phyloP scores from a whole-genome alignment of 192 early-diverging fungal species.

The Backusella luteola region DNA sequence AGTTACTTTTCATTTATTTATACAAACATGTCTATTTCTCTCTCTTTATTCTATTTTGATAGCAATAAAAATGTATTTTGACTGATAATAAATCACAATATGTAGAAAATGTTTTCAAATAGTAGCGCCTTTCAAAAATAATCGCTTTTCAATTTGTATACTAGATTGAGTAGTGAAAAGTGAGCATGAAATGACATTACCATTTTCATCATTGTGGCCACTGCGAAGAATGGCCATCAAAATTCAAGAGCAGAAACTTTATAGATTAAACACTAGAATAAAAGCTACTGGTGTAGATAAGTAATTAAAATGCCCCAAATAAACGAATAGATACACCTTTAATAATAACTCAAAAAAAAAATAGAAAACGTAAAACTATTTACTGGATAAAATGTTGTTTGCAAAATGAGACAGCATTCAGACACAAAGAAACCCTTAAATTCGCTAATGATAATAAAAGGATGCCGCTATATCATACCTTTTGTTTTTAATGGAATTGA shows the following conservation, averaged over 20 bases:
- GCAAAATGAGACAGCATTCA: neutral
- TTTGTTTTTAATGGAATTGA: neutral
- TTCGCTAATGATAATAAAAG: neutral
- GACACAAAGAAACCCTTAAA: neutral
- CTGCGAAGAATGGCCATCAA: neutral
- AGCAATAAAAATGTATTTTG: neutral
- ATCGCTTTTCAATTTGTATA: neutral
- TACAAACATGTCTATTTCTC: neutral
- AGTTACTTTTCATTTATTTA: neutral
- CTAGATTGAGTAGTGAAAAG: neutral
- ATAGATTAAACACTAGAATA: neutral
- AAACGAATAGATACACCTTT: neutral
- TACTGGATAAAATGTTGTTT: neutral
- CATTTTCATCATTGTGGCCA: neutral
- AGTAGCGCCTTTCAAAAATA: neutral
- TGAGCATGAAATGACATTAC: neutral
- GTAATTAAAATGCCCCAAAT: neutral
- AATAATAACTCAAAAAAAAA: neutral
- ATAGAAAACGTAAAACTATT: neutral
- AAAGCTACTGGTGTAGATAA: too few species aligned
- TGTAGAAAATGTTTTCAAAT: neutral
- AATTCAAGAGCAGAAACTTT: neutral
- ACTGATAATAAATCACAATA: neutral
- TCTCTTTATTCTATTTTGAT: neutral
- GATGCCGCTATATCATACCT: neutral